Evolutionary conservation across 129 eudicot genomes (phyloP).

Genomic region (Lactuca sativa): DNA sequence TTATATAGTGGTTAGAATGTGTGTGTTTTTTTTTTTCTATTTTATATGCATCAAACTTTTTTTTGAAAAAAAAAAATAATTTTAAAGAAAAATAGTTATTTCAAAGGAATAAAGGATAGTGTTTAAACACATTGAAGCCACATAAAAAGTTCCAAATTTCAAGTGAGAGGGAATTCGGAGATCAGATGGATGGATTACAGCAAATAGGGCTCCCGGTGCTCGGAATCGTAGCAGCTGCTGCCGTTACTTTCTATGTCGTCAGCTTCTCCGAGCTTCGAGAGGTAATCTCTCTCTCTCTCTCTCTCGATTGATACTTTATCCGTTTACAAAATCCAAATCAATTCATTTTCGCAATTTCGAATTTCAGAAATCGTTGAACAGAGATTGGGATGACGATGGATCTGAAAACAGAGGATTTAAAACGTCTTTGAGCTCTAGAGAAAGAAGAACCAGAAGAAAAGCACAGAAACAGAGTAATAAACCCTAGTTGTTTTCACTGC

Average conservation of each 20-base stretch:
- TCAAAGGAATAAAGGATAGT: slow-evolving; percentile 9
- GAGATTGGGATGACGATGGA: slow-evolving; percentile 67
- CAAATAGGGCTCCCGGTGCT: slow-evolving; percentile 68
- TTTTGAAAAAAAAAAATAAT: too few relatives aligned
- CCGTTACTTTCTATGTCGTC: slow-evolving; percentile 84
- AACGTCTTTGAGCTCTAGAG: slow-evolving; percentile 67
- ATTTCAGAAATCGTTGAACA: slow-evolving; percentile 67
- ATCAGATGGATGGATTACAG: slow-evolving; percentile 63
- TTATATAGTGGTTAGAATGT: too few relatives aligned
- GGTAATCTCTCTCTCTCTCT: slow-evolving; percentile 34
- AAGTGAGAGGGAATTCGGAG: not conserved
- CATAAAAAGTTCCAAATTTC: slow-evolving; percentile 1
- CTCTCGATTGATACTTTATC: not conserved
- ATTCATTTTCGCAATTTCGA: not conserved
- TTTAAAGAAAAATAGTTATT: not conserved
- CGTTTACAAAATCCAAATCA: not conserved
- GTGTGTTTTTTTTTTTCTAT: too few relatives aligned
- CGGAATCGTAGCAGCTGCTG: slow-evolving; percentile 87
- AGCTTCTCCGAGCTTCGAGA: slow-evolving; percentile 86
- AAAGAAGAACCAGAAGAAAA: slow-evolving; percentile 72
- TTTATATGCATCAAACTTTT: too few relatives aligned
- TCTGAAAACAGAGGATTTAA: slow-evolving; percentile 43
- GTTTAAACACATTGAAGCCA: slow-evolving; percentile 13
- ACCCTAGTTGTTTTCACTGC: slow-evolving; percentile 18
- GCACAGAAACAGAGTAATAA: slow-evolving; percentile 55